These are phyloP conservation scores for Paraconiothyrium brasiliense DNA, from an alignment of 2,329 filamentous ascomycete species.

Conservation along the genomic window DNA sequence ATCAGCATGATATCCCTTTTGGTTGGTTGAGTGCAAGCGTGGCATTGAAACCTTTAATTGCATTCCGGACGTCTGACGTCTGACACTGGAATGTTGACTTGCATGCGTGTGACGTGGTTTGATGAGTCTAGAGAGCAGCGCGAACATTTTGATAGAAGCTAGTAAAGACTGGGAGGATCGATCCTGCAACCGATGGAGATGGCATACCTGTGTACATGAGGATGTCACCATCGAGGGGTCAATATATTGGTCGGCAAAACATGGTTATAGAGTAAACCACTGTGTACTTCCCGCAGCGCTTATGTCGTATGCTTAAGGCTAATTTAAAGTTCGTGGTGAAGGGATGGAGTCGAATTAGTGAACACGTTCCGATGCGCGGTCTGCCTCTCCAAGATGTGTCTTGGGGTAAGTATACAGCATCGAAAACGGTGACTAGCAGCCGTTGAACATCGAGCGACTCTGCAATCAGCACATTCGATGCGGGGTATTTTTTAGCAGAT, in stretches of 20 bases:
- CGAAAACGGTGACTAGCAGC: too few species aligned
- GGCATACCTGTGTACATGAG: neutral
- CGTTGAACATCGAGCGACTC: too few species aligned
- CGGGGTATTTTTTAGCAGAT: too few species aligned
- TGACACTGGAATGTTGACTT: constrained; percentile 5
- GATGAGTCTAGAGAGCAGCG: neutral
- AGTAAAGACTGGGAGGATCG: neutral
- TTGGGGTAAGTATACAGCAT: too few species aligned
- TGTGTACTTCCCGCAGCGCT: neutral
- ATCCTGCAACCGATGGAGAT: neutral
- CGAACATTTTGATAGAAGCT: neutral
- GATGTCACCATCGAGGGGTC: neutral
- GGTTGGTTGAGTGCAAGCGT: constrained; percentile 4
- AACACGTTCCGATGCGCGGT: too few species aligned
- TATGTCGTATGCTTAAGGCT: neutral
- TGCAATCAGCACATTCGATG: too few species aligned
- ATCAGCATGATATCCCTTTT: neutral
- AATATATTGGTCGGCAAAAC: neutral
- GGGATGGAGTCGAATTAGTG: too few species aligned
- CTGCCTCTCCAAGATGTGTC: too few species aligned
- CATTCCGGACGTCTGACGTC: constrained; percentile 3
- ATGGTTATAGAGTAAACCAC: neutral
- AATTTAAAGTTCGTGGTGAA: neutral
- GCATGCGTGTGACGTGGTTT: neutral
- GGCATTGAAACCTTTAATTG: constrained; percentile 4